Evolutionary conservation across 805 yeast genomes (phyloP).

Genomic region (Hanseniaspora lachancei): DNA sequence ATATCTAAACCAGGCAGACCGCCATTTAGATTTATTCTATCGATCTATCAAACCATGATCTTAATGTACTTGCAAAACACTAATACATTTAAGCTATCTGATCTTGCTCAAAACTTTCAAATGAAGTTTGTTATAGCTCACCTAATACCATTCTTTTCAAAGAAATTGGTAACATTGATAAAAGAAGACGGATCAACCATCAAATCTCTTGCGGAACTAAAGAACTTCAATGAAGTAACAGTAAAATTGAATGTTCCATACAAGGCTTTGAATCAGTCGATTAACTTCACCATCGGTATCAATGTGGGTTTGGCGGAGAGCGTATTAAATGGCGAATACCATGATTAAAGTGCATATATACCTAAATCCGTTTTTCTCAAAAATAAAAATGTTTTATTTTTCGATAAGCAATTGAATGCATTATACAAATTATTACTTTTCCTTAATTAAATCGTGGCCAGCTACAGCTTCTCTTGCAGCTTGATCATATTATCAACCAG

Average conservation of each 20-base stretch:
- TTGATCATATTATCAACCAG: slow-evolving; percentile 3
- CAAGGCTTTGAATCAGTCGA: slow-evolving; percentile 69
- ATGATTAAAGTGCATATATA: neutral
- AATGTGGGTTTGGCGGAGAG: slow-evolving; percentile 27
- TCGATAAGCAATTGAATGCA: neutral
- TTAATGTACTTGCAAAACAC: slow-evolving; percentile 45
- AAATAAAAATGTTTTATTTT: too few relatives aligned
- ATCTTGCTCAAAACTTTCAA: slow-evolving; percentile 56
- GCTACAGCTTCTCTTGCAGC: slow-evolving; percentile 1
- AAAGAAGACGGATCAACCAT: slow-evolving; percentile 36
- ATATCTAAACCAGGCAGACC: slow-evolving; percentile 69
- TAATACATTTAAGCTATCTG: slow-evolving; percentile 33
- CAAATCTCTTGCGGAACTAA: slow-evolving; percentile 37
- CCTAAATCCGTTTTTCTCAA: too few relatives aligned
- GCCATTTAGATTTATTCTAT: slow-evolving; percentile 67
- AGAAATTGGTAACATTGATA: slow-evolving; percentile 53
- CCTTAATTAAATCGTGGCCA: neutral
- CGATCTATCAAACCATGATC: slow-evolving; percentile 78
- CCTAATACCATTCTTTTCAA: slow-evolving; percentile 64
- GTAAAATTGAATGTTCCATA: slow-evolving; percentile 61
- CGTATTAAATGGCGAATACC: slow-evolving; percentile 1
- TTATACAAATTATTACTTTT: neutral
- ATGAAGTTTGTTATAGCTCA: slow-evolving; percentile 59
- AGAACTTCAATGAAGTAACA: slow-evolving; percentile 21
- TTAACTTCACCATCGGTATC: slow-evolving; percentile 58